Evolutionary conservation across 2,329 filamentous ascomycete species (phyloP), one percentile per base, ranked within the genome.

Genomic region (Tolypocladium endophyticum): DNA sequence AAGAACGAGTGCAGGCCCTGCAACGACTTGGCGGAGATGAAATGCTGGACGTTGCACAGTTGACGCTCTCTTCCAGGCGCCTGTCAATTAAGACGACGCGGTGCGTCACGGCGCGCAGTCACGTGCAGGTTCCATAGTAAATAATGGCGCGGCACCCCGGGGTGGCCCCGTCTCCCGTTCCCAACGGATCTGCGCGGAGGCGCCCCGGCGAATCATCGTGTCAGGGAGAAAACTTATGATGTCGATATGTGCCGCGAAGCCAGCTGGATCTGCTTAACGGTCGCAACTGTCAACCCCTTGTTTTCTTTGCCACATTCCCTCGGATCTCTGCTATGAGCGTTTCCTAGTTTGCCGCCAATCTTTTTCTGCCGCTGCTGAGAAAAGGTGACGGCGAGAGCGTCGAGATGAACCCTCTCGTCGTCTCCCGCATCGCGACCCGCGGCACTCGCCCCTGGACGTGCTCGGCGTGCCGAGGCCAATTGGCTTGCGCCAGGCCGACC

Each of bases 371-470:
- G 35, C n/a, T 23, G 16, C 35, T 25, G 53, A 38, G 33, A 38
- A 28, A 28, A 23, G 28, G 23, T 18, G 20, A 5, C 39, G 55
- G 41, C 55, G 55, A 57, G 45, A 35, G 38, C 23, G 20, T 25
- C 66, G 66, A 66, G 61, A 81, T 81, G 78, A 79, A 75, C 69
- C 66, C 70, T 53, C 66, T 77, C 69, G 67, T 70, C 70, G 64
- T 72, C 63, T 71, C 72, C 62, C 67, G 69, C 72, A 69, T 70
- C 66, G 76, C 69, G 69, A 68, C 65, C 60, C 68, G 71, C 61
- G 67, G 71, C 67, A 64, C 74, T 69, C 70, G 72, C 63, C 67
- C 73, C 64, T 79, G 77, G 78, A 79, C 77, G 16, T 81, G 78
- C 67, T 75, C 73, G 62, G 73, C 69, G 61, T 81, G 78, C 65